Evolutionary conservation across 306 rosid species (phyloP), one percentile per base, ranked within the genome.

Genomic region (Mimosa bimucronata): DNA sequence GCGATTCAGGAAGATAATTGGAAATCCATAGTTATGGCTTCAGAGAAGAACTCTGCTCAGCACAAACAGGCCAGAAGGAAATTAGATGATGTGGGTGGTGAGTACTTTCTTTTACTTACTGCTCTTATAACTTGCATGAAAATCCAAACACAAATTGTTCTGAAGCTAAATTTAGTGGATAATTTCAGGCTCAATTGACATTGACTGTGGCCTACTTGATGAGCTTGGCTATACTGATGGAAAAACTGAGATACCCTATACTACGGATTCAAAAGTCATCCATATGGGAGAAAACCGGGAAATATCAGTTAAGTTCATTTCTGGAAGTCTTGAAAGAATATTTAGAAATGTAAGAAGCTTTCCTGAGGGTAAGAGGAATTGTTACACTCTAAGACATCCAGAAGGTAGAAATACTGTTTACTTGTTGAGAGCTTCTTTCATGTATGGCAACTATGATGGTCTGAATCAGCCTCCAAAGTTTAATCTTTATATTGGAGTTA

Each of bases 361-460:
- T 44, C 85, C 91, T 40, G 25, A 83, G 38, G 91, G 85, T 30
- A 76, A 14, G 44, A 74, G 88, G 34, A 88, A 83, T 66, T 88
- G 89, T 46, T 88, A 86, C 85, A 86, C 11, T 5, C 61, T 86
- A 66, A 66, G 25, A 42, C 66, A 69, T 26, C 80, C 50, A 40
- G 41, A 21, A 50, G 86, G 78, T 1, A 78, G 66, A 60, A 29
- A 79, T 57, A 50, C 80, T 21, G 81, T 45, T 61, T 88, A 88
- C 73, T 29, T 88, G 68, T 67, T 88, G 26, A 69, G 88, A 74
- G 84, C 86, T 25, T 25, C 29, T 55, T 88, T 85, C 81, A 40
- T 77, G 52, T 85, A 88, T 57, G 89, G 87, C 2, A 80, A 85
- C 68, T 88, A 85, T 37, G 91, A 88, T 34, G 79, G 23, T 19